phyloP scores from a whole-genome alignment of 305 asterid genomes.

The Coffea humblotiana region DNA sequence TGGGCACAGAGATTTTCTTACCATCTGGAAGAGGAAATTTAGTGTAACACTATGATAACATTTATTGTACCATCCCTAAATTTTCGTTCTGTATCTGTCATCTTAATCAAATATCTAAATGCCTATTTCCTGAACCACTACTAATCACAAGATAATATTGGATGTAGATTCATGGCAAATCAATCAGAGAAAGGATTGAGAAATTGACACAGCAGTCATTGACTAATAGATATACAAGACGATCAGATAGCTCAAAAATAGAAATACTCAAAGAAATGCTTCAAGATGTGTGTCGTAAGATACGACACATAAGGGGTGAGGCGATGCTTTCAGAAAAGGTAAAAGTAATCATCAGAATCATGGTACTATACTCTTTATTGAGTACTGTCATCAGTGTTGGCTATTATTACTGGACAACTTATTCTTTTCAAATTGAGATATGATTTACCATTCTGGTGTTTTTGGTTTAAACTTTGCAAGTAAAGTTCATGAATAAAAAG shows the following conservation, averaged over 20 bases:
- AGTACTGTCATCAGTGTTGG: no score
- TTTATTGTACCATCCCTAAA: neutral
- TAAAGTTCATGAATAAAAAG: no score
- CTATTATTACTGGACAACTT: no score
- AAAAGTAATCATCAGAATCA: slow-evolving; percentile 1
- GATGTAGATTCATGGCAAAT: slow-evolving; percentile 56
- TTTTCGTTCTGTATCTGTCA: neutral
- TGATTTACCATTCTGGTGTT: no score
- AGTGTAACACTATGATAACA: neutral
- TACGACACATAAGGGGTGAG: slow-evolving; percentile 49
- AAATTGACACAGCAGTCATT: slow-evolving; percentile 44
- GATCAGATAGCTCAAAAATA: slow-evolving; percentile 36
- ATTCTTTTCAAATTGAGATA: no score
- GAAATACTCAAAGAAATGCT: slow-evolving; percentile 57
- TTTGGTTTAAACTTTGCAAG: no score
- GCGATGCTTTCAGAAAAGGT: slow-evolving; percentile 68
- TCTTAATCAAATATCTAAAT: neutral
- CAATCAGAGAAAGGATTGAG: slow-evolving; percentile 52
- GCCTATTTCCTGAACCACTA: neutral
- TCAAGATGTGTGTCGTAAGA: slow-evolving; percentile 46
- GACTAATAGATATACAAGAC: slow-evolving; percentile 25
- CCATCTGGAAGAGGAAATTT: neutral
- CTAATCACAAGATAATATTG: slow-evolving; percentile 9
- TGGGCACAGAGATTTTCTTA: neutral
- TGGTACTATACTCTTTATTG: neutral